A percentile compares a stretch with the other conserved stretches of the same genome.
Evolutionary conservation across 2,329 filamentous ascomycete species (phyloP).

Genomic region (Nemania sp.): DNA sequence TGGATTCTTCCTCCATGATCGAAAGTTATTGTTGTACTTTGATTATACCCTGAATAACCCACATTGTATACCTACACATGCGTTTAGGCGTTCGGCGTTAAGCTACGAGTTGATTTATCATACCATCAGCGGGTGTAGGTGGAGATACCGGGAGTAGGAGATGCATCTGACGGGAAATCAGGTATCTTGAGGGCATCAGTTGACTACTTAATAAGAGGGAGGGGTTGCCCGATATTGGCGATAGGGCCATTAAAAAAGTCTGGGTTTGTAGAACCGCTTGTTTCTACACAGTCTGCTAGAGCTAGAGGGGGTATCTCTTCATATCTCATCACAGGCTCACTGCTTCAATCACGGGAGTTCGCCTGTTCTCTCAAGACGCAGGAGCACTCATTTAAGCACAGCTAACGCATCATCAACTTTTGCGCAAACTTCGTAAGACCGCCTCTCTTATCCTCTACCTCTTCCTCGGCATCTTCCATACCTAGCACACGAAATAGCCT

Average conservation of each 20-base stretch:
- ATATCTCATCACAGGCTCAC: conserved; percentile 1
- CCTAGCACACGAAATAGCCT: conserved; percentile 39
- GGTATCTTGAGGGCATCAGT: not conserved
- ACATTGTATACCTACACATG: not conserved
- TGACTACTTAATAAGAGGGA: not conserved
- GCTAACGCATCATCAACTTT: conserved; percentile 19
- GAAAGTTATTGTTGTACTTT: not conserved
- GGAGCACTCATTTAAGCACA: not conserved
- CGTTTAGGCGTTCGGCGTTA: conserved; percentile 6
- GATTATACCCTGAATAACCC: not conserved
- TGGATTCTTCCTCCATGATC: conserved; percentile 32
- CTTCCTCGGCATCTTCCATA: conserved; percentile 8
- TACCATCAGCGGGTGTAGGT: not conserved
- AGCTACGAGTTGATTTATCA: not conserved
- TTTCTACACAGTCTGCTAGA: not conserved
- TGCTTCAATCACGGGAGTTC: not conserved
- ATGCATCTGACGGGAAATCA: not conserved
- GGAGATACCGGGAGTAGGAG: not conserved
- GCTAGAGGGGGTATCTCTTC: conserved; percentile 3
- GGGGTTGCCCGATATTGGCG: not conserved
- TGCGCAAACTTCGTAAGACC: conserved; percentile 10
- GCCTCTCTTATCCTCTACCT: conserved; percentile 14
- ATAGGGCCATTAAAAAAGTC: not conserved
- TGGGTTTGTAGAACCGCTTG: not conserved
- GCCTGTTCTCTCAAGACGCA: not conserved